Evolutionary conservation across 2,329 filamentous ascomycete species (phyloP).

Genomic region (Botryosphaeria dothidea): DNA sequence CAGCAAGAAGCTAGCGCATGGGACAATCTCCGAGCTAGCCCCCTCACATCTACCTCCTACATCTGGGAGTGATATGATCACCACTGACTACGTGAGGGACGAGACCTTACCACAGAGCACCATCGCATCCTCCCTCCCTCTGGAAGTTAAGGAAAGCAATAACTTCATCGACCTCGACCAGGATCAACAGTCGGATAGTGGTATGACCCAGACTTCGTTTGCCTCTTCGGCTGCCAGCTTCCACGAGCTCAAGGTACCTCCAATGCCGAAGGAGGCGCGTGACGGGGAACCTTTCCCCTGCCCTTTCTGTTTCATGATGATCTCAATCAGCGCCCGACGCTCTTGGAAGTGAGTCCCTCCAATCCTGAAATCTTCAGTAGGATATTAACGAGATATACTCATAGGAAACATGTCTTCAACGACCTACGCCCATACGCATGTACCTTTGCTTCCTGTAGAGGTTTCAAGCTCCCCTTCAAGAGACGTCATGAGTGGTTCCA

Average conservation of each 20-base stretch:
- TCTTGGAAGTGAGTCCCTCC: slow-evolving; percentile 4
- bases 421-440: slow-evolving; percentile 2
- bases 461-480: background rate
- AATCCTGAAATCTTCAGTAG: background rate
- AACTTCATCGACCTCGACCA: background rate
- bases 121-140: background rate
- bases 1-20: slow-evolving; percentile 30
- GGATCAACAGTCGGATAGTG: background rate
- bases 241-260: background rate
- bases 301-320: slow-evolving; percentile 5
- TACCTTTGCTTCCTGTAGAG: background rate
- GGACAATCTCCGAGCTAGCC: background rate
- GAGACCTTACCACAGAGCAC: background rate
- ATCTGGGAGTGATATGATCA: background rate
- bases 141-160: background rate
- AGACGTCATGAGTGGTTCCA: slow-evolving; percentile 8
- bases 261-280: background rate
- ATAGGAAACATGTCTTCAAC: background rate
- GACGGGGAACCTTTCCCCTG: background rate
- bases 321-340: background rate
- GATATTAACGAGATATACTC: background rate
- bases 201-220: background rate
- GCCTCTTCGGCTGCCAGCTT: background rate
- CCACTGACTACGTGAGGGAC: background rate
- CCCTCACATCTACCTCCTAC: background rate